These are phyloP conservation scores for Uncinocarpus reesii DNA, from an alignment of 2,329 filamentous ascomycete genomes.

Conservation along the genomic window DNA sequence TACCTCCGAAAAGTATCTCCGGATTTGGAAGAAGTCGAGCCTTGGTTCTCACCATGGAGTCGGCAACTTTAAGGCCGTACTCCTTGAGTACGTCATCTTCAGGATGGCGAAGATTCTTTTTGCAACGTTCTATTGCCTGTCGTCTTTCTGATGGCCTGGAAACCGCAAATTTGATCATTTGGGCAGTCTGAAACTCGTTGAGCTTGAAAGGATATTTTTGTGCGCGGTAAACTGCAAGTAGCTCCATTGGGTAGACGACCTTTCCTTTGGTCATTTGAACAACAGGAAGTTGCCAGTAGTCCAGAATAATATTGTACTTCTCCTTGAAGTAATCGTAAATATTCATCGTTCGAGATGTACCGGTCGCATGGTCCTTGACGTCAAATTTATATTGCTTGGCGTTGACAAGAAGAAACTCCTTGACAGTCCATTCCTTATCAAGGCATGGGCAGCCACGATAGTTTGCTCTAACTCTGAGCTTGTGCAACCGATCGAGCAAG, in stretches of 20 bases:
- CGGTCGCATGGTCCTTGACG: slow-evolving; percentile 32
- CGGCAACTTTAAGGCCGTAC: slow-evolving; percentile 63
- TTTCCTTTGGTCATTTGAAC: slow-evolving; percentile 48
- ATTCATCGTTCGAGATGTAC: slow-evolving; percentile 38
- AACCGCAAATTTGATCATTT: slow-evolving; percentile 92
- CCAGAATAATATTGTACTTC: slow-evolving; percentile 42
- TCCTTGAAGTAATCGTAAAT: slow-evolving; percentile 50
- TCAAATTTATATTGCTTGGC: slow-evolving; percentile 38
- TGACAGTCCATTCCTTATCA: slow-evolving; percentile 42
- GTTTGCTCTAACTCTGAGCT: slow-evolving; percentile 30
- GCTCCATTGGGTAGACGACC: slow-evolving; percentile 48
- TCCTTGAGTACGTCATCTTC: slow-evolving; percentile 58
- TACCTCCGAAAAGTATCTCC: slow-evolving; percentile 55
- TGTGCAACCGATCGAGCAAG: slow-evolving; percentile 25
- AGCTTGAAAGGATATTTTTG: slow-evolving; percentile 51
- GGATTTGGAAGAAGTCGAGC: slow-evolving; percentile 64
- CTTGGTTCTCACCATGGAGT: slow-evolving; percentile 54
- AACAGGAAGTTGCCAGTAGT: slow-evolving; percentile 44
- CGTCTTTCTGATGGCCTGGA: slow-evolving; percentile 62
- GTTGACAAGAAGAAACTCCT: slow-evolving; percentile 38
- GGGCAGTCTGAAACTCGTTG: slow-evolving; percentile 54
- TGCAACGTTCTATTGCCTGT: slow-evolving; percentile 55
- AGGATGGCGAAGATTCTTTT: slow-evolving; percentile 56
- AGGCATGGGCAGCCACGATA: slow-evolving; percentile 29
- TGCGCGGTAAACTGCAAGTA: slow-evolving; percentile 43